phyloP scores from a whole-genome alignment of 2,329 filamentous ascomycete genomes.

The Penicillium sp. region DNA sequence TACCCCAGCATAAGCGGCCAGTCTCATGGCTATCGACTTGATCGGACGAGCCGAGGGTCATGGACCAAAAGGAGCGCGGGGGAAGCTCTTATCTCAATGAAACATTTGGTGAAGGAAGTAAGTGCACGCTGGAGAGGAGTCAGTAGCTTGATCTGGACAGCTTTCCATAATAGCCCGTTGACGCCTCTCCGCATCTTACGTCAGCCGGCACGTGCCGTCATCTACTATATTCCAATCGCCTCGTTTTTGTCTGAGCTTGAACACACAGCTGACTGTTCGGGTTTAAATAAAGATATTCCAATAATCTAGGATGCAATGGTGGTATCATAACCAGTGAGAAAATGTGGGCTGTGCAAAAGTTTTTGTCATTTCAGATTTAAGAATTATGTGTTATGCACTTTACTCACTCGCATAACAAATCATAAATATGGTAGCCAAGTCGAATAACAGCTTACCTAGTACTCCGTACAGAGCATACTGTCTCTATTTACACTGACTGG shows the following conservation, averaged over 20 bases:
- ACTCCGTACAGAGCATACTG: too few relatives aligned
- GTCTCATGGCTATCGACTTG: constrained; percentile 45
- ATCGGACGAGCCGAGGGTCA: constrained; percentile 29
- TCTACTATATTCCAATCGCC: neutral
- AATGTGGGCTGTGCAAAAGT: too few relatives aligned
- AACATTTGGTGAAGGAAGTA: constrained; percentile 13
- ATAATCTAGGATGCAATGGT: neutral
- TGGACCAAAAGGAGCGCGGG: constrained; percentile 22
- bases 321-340: too few relatives aligned
- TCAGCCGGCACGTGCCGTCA: constrained; percentile 25
- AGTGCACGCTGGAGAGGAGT: constrained; percentile 11
- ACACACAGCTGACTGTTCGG: too few relatives aligned
- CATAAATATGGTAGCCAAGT: too few relatives aligned
- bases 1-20: constrained; percentile 57
- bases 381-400: too few relatives aligned
- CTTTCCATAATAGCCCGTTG: constrained; percentile 21
- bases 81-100: constrained; percentile 2
- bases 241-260: too few relatives aligned
- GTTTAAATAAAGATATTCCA: neutral
- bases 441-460: too few relatives aligned
- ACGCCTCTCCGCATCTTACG: constrained; percentile 29
- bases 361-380: too few relatives aligned
- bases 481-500: too few relatives aligned
- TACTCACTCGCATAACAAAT: too few relatives aligned
- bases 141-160: constrained; percentile 28